phyloP scores from a whole-genome alignment of 768 basidiomycete genomes.

The Auricularia cornea region DNA sequence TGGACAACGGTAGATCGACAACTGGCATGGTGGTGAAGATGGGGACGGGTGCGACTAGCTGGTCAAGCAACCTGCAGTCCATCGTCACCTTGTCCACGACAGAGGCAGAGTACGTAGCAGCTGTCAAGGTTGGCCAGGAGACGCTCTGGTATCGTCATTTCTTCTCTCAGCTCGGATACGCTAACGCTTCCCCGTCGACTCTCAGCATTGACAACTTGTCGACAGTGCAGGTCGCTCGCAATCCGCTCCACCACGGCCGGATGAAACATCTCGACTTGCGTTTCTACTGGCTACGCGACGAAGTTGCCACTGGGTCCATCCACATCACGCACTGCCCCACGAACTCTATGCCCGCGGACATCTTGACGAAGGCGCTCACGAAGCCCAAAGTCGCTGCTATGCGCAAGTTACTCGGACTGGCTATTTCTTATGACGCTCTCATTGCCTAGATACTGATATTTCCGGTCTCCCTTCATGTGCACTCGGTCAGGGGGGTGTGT shows the following conservation, averaged over 20 bases:
- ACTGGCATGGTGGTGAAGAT: not conserved
- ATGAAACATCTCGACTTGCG: slow-evolving; percentile 1
- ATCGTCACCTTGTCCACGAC: too few species aligned
- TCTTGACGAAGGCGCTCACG: not conserved
- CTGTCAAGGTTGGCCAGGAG: not conserved
- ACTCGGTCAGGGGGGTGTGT: too few species aligned
- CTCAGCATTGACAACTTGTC: not conserved
- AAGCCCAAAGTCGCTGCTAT: not conserved
- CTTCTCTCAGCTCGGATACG: not conserved
- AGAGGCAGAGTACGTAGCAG: too few species aligned
- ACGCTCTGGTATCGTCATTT: not conserved
- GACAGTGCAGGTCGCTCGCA: not conserved
- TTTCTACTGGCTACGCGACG: not conserved
- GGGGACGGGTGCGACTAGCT: not conserved
- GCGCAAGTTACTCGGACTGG: not conserved
- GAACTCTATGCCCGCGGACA: not conserved
- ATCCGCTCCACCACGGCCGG: not conserved
- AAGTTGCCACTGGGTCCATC: not conserved
- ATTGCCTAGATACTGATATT: too few species aligned
- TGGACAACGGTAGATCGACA: not conserved
- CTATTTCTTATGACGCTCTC: too few species aligned
- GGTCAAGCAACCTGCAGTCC: too few species aligned
- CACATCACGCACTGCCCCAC: not conserved
- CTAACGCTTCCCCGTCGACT: too few species aligned
- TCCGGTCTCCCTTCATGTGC: too few species aligned